Evolutionary conservation across 495 filamentous ascomycete genomes (phyloP), one percentile per base, ranked within the genome.

Genomic region (Penicillium bialowiezense): DNA sequence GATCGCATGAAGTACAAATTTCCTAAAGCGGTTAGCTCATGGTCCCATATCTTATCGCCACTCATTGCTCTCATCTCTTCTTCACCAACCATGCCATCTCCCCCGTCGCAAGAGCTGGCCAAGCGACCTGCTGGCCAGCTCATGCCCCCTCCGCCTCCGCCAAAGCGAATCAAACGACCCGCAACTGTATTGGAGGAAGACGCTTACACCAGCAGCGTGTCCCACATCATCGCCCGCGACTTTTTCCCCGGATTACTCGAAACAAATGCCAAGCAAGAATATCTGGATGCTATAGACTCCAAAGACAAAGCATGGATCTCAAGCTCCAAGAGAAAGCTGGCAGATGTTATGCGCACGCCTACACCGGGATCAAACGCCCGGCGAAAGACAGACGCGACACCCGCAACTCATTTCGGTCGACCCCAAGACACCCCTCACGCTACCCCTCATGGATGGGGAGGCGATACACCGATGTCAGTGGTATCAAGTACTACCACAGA

Each of bases 161-260:
- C 88, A 18, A 97, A 96, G 64, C 83, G 90, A 39, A 96, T 97
- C 59, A 97, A 97, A 69, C 84, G 93, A 23, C 93, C 93, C 3
- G 78, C 87, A 50, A 91, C 84, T 40, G 85, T 96, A 31, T 80
- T 98, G 19, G 90, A 96, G 67, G 93, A 98, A 76, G 93, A 98
- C 57, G 83, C 84, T 55, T 98, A 98, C 72, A 91, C 90, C 19
- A 82, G 88, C 46, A 88, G 88, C 7, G 72, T 98, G 20, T 95
- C 92, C 1, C 86, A 96, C 41, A 97, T 98, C 56, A 96, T 97
- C 44, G 88, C 89, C 23, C 88, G 95, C 32, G 95, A 98, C 70
- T 98, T 93, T 76, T 98, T 97, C 65, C 93, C 93, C 0, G 93
- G 91, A 2, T 76, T 98, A 0, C 74, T 91, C 1, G 91, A 97